Percentiles rank a stretch among this genome's conserved stretches.
Conservation (phyloP, 148 eudicot species). For the Linanthus parryae region DNA sequence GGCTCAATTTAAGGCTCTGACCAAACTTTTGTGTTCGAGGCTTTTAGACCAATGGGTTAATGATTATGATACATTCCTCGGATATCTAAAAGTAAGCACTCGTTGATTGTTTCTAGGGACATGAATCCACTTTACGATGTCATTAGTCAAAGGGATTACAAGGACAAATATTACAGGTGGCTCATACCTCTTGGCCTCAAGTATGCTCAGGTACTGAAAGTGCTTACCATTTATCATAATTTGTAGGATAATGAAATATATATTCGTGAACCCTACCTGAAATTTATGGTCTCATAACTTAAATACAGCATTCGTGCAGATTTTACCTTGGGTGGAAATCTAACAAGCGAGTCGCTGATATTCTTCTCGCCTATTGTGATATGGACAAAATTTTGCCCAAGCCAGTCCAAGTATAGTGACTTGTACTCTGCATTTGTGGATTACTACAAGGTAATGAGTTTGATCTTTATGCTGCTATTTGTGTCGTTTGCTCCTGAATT, state of each 20-base stretch:
- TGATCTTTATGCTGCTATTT: too few relatives aligned
- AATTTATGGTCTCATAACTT: slow-evolving; percentile 28
- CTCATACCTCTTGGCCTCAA: slow-evolving; percentile 64
- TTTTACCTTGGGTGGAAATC: slow-evolving; percentile 96
- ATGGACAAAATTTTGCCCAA: slow-evolving; percentile 79
- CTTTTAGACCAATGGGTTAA: too few relatives aligned
- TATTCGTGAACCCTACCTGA: slow-evolving; percentile 10
- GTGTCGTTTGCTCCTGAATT: too few relatives aligned
- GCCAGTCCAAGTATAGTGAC: slow-evolving; percentile 38
- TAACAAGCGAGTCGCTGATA: slow-evolving; percentile 80
- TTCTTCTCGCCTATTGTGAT: slow-evolving; percentile 95
- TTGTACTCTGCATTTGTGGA: slow-evolving; percentile 80
- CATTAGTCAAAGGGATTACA: slow-evolving; percentile 50
- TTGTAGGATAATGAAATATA: not conserved
- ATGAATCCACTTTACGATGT: slow-evolving; percentile 88
- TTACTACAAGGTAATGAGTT: slow-evolving; percentile 80
- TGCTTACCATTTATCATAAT: too few relatives aligned
- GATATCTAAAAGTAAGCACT: slow-evolving; percentile 2
- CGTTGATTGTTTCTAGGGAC: slow-evolving; percentile 49
- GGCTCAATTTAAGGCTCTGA: too few relatives aligned
- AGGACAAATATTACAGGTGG: slow-evolving; percentile 63
- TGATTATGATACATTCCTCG: too few relatives aligned
- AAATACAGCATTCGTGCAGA: slow-evolving; percentile 69
- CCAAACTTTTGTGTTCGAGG: too few relatives aligned
- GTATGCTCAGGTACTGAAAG: slow-evolving; percentile 54